phyloP scores from a whole-genome alignment of 768 basidiomycete species.

The Podaxis rugospora region DNA sequence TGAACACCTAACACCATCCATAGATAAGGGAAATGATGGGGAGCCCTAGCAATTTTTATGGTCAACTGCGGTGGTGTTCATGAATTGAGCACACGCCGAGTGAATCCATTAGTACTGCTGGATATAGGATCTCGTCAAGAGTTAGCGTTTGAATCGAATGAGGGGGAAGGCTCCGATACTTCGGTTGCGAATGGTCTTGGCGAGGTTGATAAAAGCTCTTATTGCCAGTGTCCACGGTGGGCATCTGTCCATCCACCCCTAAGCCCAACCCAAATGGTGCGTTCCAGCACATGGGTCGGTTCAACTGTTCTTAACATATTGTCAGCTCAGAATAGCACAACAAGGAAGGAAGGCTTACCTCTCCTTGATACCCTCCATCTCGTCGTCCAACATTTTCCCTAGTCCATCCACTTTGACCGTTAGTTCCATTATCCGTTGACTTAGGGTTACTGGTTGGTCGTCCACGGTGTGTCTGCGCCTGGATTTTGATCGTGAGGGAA shows the following conservation, averaged over 20 bases:
- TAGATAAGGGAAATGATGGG: neutral
- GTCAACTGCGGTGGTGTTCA: neutral
- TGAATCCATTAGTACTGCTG: neutral
- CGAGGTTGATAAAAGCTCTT: neutral
- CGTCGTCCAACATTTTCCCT: constrained; percentile 36
- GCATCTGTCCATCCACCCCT: constrained; percentile 64
- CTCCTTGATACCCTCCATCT: constrained; percentile 37
- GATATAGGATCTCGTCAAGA: neutral
- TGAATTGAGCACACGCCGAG: neutral
- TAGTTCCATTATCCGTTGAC: constrained; percentile 42
- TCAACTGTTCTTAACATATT: constrained; percentile 51
- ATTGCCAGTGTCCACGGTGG: constrained; percentile 21
- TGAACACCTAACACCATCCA: neutral
- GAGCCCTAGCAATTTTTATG: no score
- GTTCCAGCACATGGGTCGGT: constrained; percentile 57
- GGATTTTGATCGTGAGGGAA: constrained; percentile 56
- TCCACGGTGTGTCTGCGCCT: constrained; percentile 71
- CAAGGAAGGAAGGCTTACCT: constrained; percentile 26
- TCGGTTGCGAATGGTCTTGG: neutral
- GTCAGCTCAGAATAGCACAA: neutral
- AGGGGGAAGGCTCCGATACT: neutral
- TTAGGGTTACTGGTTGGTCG: constrained; percentile 62
- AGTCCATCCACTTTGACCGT: constrained; percentile 36
- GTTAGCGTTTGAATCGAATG: neutral
- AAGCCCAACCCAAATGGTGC: constrained; percentile 64